Conservation (phyloP, 805 yeast species). For the Cyberlindnera americana region DNA sequence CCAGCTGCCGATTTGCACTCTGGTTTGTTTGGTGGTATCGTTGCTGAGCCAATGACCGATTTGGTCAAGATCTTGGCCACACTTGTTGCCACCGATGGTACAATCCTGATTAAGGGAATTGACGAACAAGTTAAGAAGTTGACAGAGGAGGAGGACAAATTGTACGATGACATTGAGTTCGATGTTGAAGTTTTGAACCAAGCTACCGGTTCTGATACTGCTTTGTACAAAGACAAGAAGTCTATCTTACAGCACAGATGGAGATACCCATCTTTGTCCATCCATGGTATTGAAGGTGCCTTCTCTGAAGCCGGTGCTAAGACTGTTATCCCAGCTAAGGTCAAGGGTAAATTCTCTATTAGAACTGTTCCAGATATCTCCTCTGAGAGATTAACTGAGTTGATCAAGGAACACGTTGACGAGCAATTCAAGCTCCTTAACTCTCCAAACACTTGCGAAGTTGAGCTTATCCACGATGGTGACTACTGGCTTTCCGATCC, state of each 20-base stretch:
- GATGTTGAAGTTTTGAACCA: slow-evolving; percentile 78
- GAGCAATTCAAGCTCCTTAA: slow-evolving; percentile 60
- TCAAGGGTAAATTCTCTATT: slow-evolving; percentile 90
- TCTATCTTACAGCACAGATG: slow-evolving; percentile 95
- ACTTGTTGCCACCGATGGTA: slow-evolving; percentile 79
- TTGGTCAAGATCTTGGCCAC: slow-evolving; percentile 71
- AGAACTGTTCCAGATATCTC: slow-evolving; percentile 97
- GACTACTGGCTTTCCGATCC: slow-evolving; percentile 96
- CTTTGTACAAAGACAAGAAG: slow-evolving; percentile 72
- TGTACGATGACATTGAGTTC: slow-evolving; percentile 85
- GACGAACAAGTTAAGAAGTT: slow-evolving; percentile 94
- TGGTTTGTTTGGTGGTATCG: slow-evolving; percentile 95
- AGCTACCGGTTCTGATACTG: slow-evolving; percentile 86
- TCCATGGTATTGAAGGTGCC: slow-evolving; percentile 98
- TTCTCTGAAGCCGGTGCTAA: slow-evolving; percentile 94
- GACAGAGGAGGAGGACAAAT: slow-evolving; percentile 69
- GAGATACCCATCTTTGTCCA: slow-evolving; percentile 95
- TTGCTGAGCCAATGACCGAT: slow-evolving; percentile 97
- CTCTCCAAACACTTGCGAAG: slow-evolving; percentile 72
- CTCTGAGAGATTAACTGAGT: slow-evolving; percentile 69
- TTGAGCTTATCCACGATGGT: slow-evolving; percentile 89
- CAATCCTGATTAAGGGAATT: slow-evolving; percentile 83
- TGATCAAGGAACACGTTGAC: slow-evolving; percentile 69
- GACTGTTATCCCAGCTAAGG: slow-evolving; percentile 96
- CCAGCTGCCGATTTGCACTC: slow-evolving; percentile 97